Conservation (phyloP, 2,329 filamentous ascomycete species). For the Hyphodiscus sp. region DNA sequence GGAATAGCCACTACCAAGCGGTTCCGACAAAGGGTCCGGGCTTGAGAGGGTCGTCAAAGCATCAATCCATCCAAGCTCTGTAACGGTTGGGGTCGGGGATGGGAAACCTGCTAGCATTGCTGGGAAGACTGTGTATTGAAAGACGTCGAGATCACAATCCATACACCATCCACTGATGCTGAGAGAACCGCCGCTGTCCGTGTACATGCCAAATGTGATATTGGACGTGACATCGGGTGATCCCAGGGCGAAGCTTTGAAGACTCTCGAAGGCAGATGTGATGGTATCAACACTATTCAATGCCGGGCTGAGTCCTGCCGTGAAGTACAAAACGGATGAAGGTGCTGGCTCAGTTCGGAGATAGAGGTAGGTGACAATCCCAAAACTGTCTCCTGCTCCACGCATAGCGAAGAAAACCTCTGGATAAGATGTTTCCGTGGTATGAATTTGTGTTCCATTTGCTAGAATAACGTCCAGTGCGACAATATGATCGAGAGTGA, state of each 20-base stretch:
- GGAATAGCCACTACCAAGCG: slow-evolving; percentile 16
- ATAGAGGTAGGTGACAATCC: slow-evolving; percentile 29
- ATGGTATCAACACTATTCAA: slow-evolving; percentile 10
- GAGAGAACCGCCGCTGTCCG: slow-evolving; percentile 31
- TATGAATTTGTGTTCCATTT: slow-evolving; percentile 25
- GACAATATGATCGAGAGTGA: slow-evolving; percentile 43
- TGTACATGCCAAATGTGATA: slow-evolving; percentile 35
- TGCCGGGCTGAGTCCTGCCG: not conserved
- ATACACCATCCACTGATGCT: slow-evolving; percentile 34
- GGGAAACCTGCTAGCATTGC: slow-evolving; percentile 32
- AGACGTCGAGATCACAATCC: slow-evolving; percentile 29
- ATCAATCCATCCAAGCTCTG: slow-evolving; percentile 15
- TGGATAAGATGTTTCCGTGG: slow-evolving; percentile 19
- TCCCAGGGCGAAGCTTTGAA: slow-evolving; percentile 36
- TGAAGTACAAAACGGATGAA: slow-evolving; percentile 19
- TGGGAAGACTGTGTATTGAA: slow-evolving; percentile 32
- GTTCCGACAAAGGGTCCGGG: not conserved
- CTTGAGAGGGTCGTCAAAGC: slow-evolving; percentile 13
- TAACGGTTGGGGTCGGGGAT: slow-evolving; percentile 18
- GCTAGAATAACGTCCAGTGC: slow-evolving; percentile 42
- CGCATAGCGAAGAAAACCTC: slow-evolving; percentile 31
- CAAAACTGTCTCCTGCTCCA: slow-evolving; percentile 32
- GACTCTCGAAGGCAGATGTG: slow-evolving; percentile 30
- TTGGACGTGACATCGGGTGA: slow-evolving; percentile 29
- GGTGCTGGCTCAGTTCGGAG: slow-evolving; percentile 32